Base-by-base conservation (phyloP, 139 green algal species). In the Micractinium sp. region DNA sequence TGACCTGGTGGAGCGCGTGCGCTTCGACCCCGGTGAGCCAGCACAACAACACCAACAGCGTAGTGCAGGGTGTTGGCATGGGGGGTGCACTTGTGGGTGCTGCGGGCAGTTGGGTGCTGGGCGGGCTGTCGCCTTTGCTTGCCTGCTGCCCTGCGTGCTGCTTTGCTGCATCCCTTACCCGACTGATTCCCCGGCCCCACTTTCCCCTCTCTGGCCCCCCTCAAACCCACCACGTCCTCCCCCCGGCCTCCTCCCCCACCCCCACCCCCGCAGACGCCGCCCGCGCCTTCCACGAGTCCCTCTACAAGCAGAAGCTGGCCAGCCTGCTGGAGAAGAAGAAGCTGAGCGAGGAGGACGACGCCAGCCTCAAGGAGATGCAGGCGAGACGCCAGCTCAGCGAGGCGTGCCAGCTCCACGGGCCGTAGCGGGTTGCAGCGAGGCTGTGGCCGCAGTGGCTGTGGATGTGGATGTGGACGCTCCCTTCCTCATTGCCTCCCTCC, bases 291-390 rank as follows among this genome's bases (percentile, higher is more conserved):
- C 96, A 99, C 94, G 91, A 94, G 77, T 79, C 91, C 69, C 88
- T 98, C 73, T 99, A 99, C 94, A 88, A 92, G 38, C 85, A 95
- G 89, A 98, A 97, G 93, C 80, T 99, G 53, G 84, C 93, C 56
- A 38, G 85, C 3, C 88, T 96, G 60, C 87, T 98, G 80, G 94
- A 97, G 61, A 93, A 96, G 78, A 93, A 92, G 87, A 87, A 90
- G 27, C 92, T 98, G 33, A 94, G 90, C 47, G 94, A 97, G 13
- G 95, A 93, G 25, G 97, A 99, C 88, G 92, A 93, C 69, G 90
- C 88, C 27, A 94, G 96, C 53, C 93, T 99, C 81, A 86, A 88
- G 56, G 95, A 96, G 75, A 93, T 99, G 86, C 82, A 93, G 82
- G 85, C 63, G 2, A 35, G 60, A 23, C 19, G 76, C 76, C 63